phyloP scores from a whole-genome alignment of 495 filamentous ascomycete genomes.

The Neurospora sp. region DNA sequence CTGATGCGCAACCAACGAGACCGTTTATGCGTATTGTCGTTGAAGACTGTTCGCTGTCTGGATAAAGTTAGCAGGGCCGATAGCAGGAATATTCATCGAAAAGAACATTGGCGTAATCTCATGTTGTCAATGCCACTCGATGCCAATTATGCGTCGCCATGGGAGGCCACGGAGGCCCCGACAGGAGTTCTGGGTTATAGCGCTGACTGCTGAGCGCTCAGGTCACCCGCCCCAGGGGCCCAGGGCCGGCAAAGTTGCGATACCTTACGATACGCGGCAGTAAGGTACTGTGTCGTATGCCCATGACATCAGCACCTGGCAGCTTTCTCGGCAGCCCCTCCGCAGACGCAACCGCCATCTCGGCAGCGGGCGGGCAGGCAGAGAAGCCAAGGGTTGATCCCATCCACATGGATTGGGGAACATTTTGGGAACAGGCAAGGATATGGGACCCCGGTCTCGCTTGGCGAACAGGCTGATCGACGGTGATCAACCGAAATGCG shows the following conservation, averaged over 20 bases:
- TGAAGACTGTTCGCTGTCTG: neutral
- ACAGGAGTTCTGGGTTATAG: neutral
- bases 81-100: neutral
- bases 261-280: neutral
- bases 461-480: neutral
- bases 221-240: neutral
- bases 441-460: neutral
- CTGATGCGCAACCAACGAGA: neutral
- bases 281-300: neutral
- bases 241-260: neutral
- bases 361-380: neutral
- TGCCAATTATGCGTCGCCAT: neutral
- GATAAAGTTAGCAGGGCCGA: neutral
- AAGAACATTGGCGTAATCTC: neutral
- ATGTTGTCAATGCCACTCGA: neutral
- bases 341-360: neutral
- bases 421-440: neutral
- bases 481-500: neutral
- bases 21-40: neutral
- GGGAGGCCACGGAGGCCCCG: neutral
- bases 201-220: neutral
- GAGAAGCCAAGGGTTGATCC: neutral
- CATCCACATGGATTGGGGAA: neutral
- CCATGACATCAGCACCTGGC: neutral
- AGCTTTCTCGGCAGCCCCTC: neutral